These are phyloP conservation scores for Typha latifolia DNA, from an alignment of 176 grass and related monocot species.

Conservation along the genomic window DNA sequence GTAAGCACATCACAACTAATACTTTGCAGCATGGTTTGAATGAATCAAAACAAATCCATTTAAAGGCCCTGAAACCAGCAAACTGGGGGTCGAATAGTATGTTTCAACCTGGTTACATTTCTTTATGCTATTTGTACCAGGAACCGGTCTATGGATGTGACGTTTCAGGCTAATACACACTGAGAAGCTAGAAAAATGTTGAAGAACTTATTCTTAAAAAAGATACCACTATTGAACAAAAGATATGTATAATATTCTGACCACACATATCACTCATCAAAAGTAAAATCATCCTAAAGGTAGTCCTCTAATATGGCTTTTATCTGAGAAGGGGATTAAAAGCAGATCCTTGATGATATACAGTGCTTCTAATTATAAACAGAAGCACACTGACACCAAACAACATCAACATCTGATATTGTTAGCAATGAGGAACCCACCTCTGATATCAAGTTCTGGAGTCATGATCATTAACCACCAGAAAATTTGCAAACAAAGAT, in stretches of 20 bases:
- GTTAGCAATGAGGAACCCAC: background rate
- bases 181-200: too few species aligned
- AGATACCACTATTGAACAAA: too few species aligned
- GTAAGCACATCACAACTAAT: too few species aligned
- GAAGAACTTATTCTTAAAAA: too few species aligned
- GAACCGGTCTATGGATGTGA: too few species aligned
- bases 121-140: too few species aligned
- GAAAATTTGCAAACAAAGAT: background rate
- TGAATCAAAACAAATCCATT: too few species aligned
- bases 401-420: slow-evolving; percentile 1
- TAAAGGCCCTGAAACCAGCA: too few species aligned
- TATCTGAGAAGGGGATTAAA: background rate
- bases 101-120: too few species aligned
- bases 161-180: too few species aligned
- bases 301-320: slow-evolving; percentile 11
- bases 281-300: slow-evolving; percentile 16
- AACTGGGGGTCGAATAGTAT: too few species aligned
- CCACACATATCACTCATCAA: background rate
- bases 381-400: background rate
- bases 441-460: background rate
- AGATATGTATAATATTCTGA: background rate
- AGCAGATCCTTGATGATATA: background rate
- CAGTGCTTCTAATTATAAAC: background rate
- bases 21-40: too few species aligned
- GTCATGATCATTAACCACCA: background rate